Evolutionary conservation across 129 eudicot species (phyloP).

Genomic region (Flaveria linearis): DNA sequence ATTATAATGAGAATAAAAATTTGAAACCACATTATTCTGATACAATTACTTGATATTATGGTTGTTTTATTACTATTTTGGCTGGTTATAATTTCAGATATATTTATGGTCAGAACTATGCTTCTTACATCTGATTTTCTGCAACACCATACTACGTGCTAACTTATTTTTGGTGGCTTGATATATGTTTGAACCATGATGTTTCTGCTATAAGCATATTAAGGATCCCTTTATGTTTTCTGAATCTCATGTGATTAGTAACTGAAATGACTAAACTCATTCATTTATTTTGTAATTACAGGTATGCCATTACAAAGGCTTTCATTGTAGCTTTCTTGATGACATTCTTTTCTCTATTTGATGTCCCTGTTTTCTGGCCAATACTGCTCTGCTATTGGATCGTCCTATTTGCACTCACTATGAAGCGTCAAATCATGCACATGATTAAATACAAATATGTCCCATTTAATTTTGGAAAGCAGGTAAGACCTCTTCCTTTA

Average conservation of each 20-base stretch:
- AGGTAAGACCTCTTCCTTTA: constrained; percentile 36
- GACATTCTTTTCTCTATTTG: constrained; percentile 67
- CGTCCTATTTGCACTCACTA: constrained; percentile 57
- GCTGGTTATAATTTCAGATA: not conserved
- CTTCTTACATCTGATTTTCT: not conserved
- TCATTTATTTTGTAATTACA: constrained; percentile 16
- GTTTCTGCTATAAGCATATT: constrained; percentile 7
- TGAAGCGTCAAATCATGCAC: constrained; percentile 73
- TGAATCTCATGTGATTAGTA: constrained; percentile 1
- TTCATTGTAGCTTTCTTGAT: constrained; percentile 56
- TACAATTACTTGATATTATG: not conserved
- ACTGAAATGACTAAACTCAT: not conserved
- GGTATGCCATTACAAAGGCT: constrained; percentile 74
- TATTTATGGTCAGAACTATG: not conserved
- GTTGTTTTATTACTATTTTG: not conserved
- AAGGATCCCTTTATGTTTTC: constrained; percentile 1
- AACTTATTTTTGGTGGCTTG: not conserved
- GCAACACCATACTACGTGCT: no score
- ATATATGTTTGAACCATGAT: not conserved
- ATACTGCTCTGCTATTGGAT: constrained; percentile 66
- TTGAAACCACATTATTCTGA: not conserved
- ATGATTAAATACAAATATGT: constrained; percentile 64
- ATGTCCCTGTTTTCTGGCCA: constrained; percentile 80
- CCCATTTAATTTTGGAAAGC: constrained; percentile 59
- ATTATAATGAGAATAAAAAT: not conserved